Conservation (phyloP, 1,139 yeast genomes). For the Pichia sp. region DNA sequence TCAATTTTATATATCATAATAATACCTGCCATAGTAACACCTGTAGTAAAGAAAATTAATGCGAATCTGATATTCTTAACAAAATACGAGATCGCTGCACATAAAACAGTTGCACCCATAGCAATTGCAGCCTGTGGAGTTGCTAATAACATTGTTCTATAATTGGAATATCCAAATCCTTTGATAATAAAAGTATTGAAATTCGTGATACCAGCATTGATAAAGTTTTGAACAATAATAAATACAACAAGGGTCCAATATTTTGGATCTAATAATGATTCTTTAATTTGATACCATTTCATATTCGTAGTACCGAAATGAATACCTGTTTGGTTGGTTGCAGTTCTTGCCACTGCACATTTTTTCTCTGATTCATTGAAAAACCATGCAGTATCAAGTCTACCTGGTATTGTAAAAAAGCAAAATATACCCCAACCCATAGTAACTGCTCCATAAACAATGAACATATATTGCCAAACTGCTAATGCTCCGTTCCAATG, state of each 20-base stretch:
- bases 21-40: conserved; percentile 18
- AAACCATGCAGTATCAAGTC: conserved; percentile 49
- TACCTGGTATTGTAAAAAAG: conserved; percentile 42
- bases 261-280: conserved; percentile 34
- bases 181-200: conserved; percentile 21
- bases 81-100: conserved; percentile 5
- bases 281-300: conserved; percentile 30
- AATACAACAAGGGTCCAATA: conserved; percentile 33
- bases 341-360: conserved; percentile 17
- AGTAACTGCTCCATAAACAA: conserved; percentile 24
- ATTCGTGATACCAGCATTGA: conserved; percentile 34
- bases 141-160: conserved; percentile 19
- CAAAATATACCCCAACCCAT: conserved; percentile 27
- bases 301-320: conserved; percentile 15
- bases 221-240: conserved; percentile 32
- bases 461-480: conserved; percentile 25
- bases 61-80: conserved; percentile 8
- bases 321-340: conserved; percentile 27
- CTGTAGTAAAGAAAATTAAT: conserved; percentile 7
- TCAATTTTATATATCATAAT: conserved; percentile 10
- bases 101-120: conserved; percentile 8
- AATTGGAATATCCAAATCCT: conserved; percentile 20
- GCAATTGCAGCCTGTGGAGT: conserved; percentile 18
- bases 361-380: conserved; percentile 43
- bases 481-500: conserved; percentile 28